Base-by-base conservation (phyloP, 306 rosid genomes). In the Fragaria iinumae region DNA sequence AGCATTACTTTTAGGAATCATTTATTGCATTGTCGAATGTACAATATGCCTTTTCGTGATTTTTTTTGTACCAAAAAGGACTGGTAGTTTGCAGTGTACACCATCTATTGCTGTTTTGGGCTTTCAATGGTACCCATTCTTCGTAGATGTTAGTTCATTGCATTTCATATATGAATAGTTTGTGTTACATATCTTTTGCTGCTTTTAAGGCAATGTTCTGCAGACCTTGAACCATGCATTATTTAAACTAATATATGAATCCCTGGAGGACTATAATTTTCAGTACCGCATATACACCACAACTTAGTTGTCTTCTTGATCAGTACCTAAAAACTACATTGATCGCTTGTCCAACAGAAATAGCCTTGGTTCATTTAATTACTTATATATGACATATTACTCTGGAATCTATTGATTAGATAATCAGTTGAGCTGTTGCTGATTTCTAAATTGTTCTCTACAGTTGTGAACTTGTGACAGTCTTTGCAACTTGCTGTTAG, bases 401-500 rank as follows among this genome's bases (percentile, higher is more conserved):
- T 66, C 18, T 43, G 29, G 44, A 4, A 57, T 27, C 7, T 52
- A 56, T 25, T 56, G 21, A 20, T 77, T 63, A 20, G 38, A 60
- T 55, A 18, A 69, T n/a, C 6, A 52, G 48, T 20, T 38, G 50
- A 72, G 76, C 62, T 55, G 60, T 57, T 56, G 68, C 27, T n/a
- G 29, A 20, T 69, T 55, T 18, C 69, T 62, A 11, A 29, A 47
- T 65, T 62, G 8, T 39, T 34, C 43, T 10, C 38, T 57, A 23
- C n/a, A 34, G 67, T 14, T 25, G 64, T n/a, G 64, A 11, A 9
- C 64, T 57, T 55, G 39, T 20, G 1, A 20, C 66, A 17, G 38
- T 56, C 60, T 32, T 38, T 53, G 73, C 56, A 57, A 57, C 79
- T 59, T 45, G 21, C 25, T 55, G 52, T 72, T 14, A 3, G 55